Percentiles rank a stretch among this genome's conserved stretches.
Evolutionary conservation across 2,329 filamentous ascomycete species (phyloP).

Genomic region (Colletotrichum sp.): DNA sequence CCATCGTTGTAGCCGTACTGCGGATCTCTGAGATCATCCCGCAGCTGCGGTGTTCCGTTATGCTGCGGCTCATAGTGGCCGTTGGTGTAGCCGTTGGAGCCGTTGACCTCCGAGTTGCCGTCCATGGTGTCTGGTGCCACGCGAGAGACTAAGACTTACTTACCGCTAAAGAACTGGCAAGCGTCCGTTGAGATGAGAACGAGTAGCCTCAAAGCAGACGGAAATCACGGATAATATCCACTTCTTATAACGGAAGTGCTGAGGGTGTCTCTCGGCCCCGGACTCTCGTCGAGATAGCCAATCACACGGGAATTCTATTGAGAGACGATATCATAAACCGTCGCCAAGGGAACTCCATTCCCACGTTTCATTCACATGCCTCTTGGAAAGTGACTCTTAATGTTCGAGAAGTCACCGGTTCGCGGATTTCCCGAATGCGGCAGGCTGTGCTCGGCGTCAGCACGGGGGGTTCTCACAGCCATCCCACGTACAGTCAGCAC

Average conservation of each 20-base stretch:
- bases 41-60: neutral
- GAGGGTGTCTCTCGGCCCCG: neutral
- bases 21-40: neutral
- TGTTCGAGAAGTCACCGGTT: neutral
- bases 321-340: neutral
- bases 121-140: neutral
- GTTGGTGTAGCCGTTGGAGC: neutral
- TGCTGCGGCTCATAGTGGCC: neutral
- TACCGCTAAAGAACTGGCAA: neutral
- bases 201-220: neutral
- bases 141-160: too few relatives aligned
- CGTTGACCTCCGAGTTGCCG: neutral
- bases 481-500: neutral
- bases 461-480: neutral
- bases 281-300: neutral
- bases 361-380: neutral
- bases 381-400: neutral
- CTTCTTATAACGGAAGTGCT: neutral
- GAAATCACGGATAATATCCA: neutral
- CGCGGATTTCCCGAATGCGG: neutral
- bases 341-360: neutral
- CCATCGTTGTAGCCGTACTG: neutral
- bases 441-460: neutral
- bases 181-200: neutral
- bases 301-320: neutral